Conservation (phyloP, 352 stramenopile genomes). For the Lagenidium giganteum region DNA sequence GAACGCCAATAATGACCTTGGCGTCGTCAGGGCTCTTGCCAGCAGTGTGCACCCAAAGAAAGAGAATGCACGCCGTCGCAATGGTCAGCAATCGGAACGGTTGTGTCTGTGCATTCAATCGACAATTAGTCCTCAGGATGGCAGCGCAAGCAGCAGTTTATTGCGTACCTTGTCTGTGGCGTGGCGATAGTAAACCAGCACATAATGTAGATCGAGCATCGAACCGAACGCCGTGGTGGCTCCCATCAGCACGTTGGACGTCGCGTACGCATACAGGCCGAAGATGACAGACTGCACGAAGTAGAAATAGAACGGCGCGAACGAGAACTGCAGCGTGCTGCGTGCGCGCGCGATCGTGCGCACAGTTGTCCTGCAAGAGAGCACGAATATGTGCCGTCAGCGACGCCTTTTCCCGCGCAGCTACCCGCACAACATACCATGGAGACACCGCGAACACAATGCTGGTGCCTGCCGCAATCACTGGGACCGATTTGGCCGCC, state of each 20-base stretch:
- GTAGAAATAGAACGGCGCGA: slow-evolving; percentile 83
- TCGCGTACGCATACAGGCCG: slow-evolving; percentile 68
- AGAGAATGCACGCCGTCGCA: slow-evolving; percentile 37
- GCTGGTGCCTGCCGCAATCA: slow-evolving; percentile 51
- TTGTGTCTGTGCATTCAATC: slow-evolving; percentile 15
- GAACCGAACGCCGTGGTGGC: slow-evolving; percentile 49
- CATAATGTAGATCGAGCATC: slow-evolving; percentile 61
- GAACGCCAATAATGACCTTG: slow-evolving; percentile 65
- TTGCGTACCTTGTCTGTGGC: slow-evolving; percentile 24
- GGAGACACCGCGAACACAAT: slow-evolving; percentile 69
- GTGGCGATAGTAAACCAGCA: slow-evolving; percentile 65
- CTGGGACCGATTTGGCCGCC: slow-evolving; percentile 47
- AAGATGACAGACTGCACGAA: slow-evolving; percentile 82
- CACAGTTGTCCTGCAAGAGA: slow-evolving; percentile 53
- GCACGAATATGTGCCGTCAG: neutral
- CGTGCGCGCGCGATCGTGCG: slow-evolving; percentile 52
- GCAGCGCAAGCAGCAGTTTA: too few species aligned
- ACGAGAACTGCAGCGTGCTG: slow-evolving; percentile 74
- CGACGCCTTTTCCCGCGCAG: neutral
- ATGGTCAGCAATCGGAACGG: slow-evolving; percentile 35
- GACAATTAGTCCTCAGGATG: too few species aligned
- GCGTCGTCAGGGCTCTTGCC: slow-evolving; percentile 35
- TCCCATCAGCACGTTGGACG: slow-evolving; percentile 51
- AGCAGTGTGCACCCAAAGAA: slow-evolving; percentile 45
- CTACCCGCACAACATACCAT: slow-evolving; percentile 22